Evolutionary conservation across 23 red algal genomes (phyloP), one percentile per base, ranked within the genome.

Genomic region (Gracilaria caudata): DNA sequence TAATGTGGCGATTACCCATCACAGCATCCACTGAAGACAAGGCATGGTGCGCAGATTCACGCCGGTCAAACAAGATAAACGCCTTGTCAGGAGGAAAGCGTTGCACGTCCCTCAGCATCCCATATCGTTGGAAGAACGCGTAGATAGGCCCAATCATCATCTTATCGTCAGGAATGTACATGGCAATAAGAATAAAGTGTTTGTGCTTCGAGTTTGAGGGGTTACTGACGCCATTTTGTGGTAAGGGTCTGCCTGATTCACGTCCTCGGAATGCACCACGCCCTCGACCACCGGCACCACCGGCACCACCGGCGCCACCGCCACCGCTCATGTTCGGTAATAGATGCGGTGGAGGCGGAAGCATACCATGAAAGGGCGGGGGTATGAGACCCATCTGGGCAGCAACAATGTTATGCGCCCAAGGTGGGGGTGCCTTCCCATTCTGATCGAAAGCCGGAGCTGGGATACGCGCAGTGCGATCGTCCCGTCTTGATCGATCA

Each of bases 1-100:
- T 54, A 41, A 95, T 84, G 47, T 92, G 89, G 25, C 94, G 85
- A 71, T 95, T 90, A 26, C 85, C 84, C 84, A 95, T 88, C 7
- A 95, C 87, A 51, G 94, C 94, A 44, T 95, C 94, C 21, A 90
- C 86, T 36, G 81, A 91, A 20, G 77, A 54, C 46, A 81, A 20
- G 23, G 94, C 94, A 21, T 65, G 60, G 7, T 55, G 41, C 21
- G 94, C 94, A 29, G 73, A 56, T 17, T 95, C 79, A 2, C 83
- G 78, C 8, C 70, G 25, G 7, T 86, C 84, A 71, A 89, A 95
- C 29, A 80, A 46, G 10, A 95, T 83, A 65, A 95, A 87, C 35
- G 87, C 86, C 29, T 79, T 87, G 68, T 90, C 83, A 45, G 94
- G 94, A 7, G 81, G 86, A 21, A 88, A 73, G 17, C 87, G 76